Base-by-base conservation (phyloP, 2,329 filamentous ascomycete genomes). In the Colletotrichum orchidophilum region DNA sequence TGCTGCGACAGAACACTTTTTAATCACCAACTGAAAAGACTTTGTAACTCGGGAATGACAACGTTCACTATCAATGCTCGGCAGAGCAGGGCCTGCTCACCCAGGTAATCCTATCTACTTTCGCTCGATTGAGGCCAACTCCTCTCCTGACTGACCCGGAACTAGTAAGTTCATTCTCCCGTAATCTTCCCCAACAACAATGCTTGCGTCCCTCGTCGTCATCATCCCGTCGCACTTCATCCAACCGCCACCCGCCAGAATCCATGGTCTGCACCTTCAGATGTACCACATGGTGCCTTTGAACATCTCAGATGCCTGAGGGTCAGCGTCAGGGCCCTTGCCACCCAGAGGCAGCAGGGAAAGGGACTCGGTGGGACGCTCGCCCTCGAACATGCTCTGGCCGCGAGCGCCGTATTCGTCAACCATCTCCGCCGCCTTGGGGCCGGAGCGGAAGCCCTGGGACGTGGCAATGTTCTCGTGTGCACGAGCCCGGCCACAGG, bases 401-500 rank as follows among this genome's bases (percentile, higher is more conserved):
- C 83, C 82, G 73, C 86, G 84, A 12, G 83, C 83, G 12, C 82
- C 75, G 60, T 80, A 79, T 61, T 84, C 81, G 1, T 78, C 75
- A 5, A 77, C 75, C 74, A 83, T 76, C 70, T 84, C 82, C 21
- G 82, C 81, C 1, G 82, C 84, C 75, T 87, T 86, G 53, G 83
- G 80, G 12, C 84, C 83, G 62, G 80, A 74, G 62, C 80, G 75
- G 79, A 84, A 78, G 76, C 87, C 82, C 15, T 84, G 82, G 18
- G 84, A 87, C 0, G 84, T 78, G 0, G 83, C 77, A 3, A 83
- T 75, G 69, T 85, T 80, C 76, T 96, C 91, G 74, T 99, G 96
- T 3, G 91, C 86, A 64, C 91, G 91, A 24, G 94, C 94, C 60
- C 96, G 93, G 69, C 91, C 90, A 9, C 94, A 92, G 39, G 95